Conservation (phyloP, 768 basidiomycete species). For the Termitomyces sp. region DNA sequence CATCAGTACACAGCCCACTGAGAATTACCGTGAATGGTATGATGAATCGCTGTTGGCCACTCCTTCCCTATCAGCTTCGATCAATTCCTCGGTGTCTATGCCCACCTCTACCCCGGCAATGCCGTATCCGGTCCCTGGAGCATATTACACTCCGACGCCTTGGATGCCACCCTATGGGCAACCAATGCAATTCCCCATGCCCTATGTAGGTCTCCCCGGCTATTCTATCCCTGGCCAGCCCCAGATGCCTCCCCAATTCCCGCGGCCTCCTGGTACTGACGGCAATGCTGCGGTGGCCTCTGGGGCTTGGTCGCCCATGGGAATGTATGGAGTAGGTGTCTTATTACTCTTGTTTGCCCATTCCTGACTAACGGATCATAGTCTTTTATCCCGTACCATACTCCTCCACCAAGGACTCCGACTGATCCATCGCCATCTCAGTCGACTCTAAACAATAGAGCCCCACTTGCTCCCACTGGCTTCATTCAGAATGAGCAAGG, state of each 20-base stretch:
- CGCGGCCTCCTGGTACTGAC: conserved; percentile 35
- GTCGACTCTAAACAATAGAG: conserved; percentile 30
- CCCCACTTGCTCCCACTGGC: conserved; percentile 61
- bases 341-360: neutral
- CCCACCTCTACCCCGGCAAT: conserved; percentile 12
- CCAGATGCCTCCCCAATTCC: conserved; percentile 23
- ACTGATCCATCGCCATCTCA: conserved; percentile 25
- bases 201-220: conserved; percentile 47
- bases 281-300: conserved; percentile 27
- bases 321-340: conserved; percentile 45
- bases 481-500: conserved; percentile 75
- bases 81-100: conserved; percentile 25
- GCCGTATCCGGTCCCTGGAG: conserved; percentile 35
- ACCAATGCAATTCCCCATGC: conserved; percentile 48
- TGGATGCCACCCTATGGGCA: conserved; percentile 55
- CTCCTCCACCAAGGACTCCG: conserved; percentile 32
- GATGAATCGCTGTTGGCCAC: conserved; percentile 34
- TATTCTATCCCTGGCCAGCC: conserved; percentile 34
- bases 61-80: conserved; percentile 34
- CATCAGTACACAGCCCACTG: conserved; percentile 18
- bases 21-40: conserved; percentile 43
- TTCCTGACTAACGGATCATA: conserved; percentile 15
- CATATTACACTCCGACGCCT: conserved; percentile 45
- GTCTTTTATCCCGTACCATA: conserved; percentile 50
- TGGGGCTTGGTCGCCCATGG: conserved; percentile 34